Conservation (phyloP, 2,329 filamentous ascomycete genomes). For the Fusarium sp. region DNA sequence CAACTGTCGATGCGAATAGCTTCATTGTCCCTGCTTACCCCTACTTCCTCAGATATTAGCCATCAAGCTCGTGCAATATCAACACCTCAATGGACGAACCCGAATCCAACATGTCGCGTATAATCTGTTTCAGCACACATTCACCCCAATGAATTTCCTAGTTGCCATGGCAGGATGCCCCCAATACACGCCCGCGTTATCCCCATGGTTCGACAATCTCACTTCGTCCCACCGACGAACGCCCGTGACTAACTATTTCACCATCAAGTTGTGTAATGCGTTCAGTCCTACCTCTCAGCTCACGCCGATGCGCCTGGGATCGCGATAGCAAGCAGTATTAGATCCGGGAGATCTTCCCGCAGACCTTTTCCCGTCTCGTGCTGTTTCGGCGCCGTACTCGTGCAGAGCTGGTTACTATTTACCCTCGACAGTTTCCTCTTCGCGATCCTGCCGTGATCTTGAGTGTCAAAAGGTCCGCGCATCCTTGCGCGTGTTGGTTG, state of each 20-base stretch:
- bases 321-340: conserved; percentile 23
- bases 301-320: conserved; percentile 5
- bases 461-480: not conserved
- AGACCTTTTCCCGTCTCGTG: not conserved
- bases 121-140: conserved; percentile 1
- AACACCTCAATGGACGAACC: not conserved
- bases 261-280: conserved; percentile 31
- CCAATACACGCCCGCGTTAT: conserved; percentile 22
- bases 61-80: not conserved
- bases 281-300: conserved; percentile 1
- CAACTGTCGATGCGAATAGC: not conserved
- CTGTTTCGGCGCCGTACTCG: not conserved
- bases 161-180: conserved; percentile 7
- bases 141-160: conserved; percentile 3
- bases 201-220: conserved; percentile 39
- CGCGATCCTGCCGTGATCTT: not conserved
- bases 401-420: not conserved
- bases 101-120: not conserved
- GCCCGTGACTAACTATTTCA: conserved; percentile 31
- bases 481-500: not conserved
- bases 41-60: conserved; percentile 11
- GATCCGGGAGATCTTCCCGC: conserved; percentile 36
- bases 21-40: not conserved
- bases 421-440: not conserved
- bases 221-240: conserved; percentile 18